Evolutionary conservation across 2,329 filamentous ascomycete genomes (phyloP).

Genomic region (Arthrobotrys musiformis): DNA sequence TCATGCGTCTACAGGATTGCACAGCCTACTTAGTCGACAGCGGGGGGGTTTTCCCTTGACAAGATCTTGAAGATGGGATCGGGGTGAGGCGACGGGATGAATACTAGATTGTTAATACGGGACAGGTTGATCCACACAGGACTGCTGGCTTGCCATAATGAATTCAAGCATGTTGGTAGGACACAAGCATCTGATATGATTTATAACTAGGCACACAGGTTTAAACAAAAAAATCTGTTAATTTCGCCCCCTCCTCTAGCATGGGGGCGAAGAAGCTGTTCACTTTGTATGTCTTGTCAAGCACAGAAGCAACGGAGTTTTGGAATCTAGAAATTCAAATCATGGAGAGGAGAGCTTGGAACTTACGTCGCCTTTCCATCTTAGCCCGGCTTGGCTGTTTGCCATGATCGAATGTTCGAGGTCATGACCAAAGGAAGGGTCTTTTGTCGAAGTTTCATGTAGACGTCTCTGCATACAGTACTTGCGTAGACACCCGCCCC

Average conservation of each 20-base stretch:
- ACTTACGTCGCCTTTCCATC: conserved; percentile 33
- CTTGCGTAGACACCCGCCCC: too few relatives aligned
- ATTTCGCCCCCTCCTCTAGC: conserved; percentile 7
- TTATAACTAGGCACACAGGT: background rate
- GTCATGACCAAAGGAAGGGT: too few relatives aligned
- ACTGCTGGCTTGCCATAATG: background rate
- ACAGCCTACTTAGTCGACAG: conserved; percentile 37
- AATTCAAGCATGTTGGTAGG: background rate
- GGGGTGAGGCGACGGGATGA: conserved; percentile 1
- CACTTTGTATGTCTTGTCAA: background rate
- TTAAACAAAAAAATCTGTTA: background rate
- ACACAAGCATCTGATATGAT: background rate
- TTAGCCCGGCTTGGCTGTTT: conserved; percentile 18
- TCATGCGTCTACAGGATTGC: background rate
- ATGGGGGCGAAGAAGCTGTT: background rate
- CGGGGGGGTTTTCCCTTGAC: background rate
- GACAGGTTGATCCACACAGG: background rate
- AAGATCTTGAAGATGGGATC: conserved; percentile 11
- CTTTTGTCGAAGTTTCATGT: background rate
- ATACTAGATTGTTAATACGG: background rate
- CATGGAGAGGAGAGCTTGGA: conserved; percentile 18
- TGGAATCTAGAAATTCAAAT: conserved; percentile 29
- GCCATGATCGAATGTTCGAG: background rate
- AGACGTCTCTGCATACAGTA: background rate
- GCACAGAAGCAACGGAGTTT: too few relatives aligned